A percentile compares a stretch with the other conserved stretches of the same genome.
These are phyloP conservation scores for Metschnikowia matae DNA, from an alignment of 805 yeast genomes.

Conservation along the genomic window DNA sequence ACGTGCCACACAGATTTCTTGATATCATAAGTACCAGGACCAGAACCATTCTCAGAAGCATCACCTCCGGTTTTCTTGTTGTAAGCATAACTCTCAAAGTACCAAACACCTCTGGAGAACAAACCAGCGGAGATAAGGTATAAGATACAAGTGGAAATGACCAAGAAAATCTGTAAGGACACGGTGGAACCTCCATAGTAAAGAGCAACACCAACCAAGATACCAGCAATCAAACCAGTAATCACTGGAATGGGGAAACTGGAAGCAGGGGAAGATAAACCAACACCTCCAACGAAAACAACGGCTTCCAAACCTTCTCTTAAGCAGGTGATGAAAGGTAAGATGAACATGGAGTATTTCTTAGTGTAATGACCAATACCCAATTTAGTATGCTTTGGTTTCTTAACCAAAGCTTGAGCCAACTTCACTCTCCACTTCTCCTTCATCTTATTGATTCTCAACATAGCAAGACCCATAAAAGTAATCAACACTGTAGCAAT, in stretches of 20 bases:
- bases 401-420: constrained; percentile 65
- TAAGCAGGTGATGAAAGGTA: constrained; percentile 84
- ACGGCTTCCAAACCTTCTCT: constrained; percentile 80
- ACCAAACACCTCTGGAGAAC: constrained; percentile 92
- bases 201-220: constrained; percentile 60
- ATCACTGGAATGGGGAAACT: constrained; percentile 92
- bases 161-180: constrained; percentile 83
- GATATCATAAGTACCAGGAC: constrained; percentile 92
- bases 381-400: constrained; percentile 42
- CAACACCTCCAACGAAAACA: constrained; percentile 44
- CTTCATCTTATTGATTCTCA: constrained; percentile 92
- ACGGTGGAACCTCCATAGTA: constrained; percentile 79
- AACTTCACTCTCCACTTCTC: constrained; percentile 95
- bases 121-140: constrained; percentile 92
- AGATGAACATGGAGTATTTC: constrained; percentile 81
- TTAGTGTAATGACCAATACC: constrained; percentile 52
- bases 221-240: constrained; percentile 78
- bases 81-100: constrained; percentile 67
- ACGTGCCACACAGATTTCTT: constrained; percentile 85
- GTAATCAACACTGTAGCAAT: constrained; percentile 87
- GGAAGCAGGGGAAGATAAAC: constrained; percentile 22
- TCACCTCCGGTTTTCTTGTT: constrained; percentile 80
- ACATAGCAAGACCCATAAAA: constrained; percentile 93
- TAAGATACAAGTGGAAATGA: constrained; percentile 80
- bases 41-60: constrained; percentile 86